Percentiles rank a stretch among this genome's conserved stretches.
phyloP scores from a whole-genome alignment of 192 early-diverging fungal genomes.

The Mycoemilia scoparia region DNA sequence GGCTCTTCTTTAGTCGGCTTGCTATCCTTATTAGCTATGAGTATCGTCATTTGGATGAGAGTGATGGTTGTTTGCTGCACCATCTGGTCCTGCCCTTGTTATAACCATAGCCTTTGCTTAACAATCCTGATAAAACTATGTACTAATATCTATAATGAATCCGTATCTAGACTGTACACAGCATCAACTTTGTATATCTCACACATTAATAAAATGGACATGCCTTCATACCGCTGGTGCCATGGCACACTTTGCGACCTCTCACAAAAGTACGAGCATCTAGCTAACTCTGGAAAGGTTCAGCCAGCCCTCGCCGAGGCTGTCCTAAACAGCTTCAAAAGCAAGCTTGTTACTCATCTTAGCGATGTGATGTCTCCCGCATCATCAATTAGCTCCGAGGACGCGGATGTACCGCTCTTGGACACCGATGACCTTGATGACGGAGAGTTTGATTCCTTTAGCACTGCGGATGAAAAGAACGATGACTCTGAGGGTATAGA shows the following conservation, averaged over 20 bases:
- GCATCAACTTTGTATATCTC: no score
- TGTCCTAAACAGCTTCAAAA: conserved; percentile 32
- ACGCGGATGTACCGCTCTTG: conserved; percentile 18
- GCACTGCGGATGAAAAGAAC: conserved; percentile 10
- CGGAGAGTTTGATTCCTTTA: not conserved
- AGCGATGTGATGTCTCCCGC: conserved; percentile 18
- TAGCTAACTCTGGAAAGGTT: conserved; percentile 25
- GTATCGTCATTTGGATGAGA: no score
- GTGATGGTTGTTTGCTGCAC: no score
- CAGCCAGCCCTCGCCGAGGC: conserved; percentile 29
- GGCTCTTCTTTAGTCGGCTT: no score
- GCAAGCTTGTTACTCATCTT: conserved; percentile 23
- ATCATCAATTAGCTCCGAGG: conserved; percentile 17
- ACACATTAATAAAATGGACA: no score
- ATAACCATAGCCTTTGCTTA: no score
- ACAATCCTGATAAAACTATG: no score
- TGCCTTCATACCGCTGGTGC: conserved; percentile 28
- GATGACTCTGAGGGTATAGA: no score
- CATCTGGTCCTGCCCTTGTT: no score
- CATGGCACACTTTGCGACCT: conserved; percentile 19
- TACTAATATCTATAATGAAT: no score
- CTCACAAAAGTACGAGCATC: conserved; percentile 29
- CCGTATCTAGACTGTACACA: no score
- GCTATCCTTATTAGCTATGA: no score
- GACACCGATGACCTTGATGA: conserved; percentile 7